These are phyloP conservation scores for Naegleria fowleri DNA, from an alignment of 208 protist genomes.

Conservation along the genomic window DNA sequence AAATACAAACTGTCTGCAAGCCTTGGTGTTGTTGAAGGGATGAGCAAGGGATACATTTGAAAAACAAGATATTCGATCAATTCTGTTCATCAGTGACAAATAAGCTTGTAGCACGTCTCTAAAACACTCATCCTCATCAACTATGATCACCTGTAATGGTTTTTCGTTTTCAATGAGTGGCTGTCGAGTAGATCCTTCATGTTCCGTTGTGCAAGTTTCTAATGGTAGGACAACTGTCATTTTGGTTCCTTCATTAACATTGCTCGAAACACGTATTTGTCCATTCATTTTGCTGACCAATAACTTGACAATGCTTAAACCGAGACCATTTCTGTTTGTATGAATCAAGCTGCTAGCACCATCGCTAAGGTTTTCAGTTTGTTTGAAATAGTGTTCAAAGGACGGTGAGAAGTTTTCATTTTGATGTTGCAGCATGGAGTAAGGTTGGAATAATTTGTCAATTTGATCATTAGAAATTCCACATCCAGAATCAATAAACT, in stretches of 20 bases:
- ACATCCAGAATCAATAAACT: not conserved
- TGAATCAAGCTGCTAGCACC: not conserved
- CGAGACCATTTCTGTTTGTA: not conserved
- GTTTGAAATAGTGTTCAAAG: not conserved
- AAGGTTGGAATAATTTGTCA: not conserved
- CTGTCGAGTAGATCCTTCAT: too few species aligned
- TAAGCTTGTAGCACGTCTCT: too few species aligned
- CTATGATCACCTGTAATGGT: too few species aligned
- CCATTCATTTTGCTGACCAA: not conserved
- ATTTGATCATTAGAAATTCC: not conserved
- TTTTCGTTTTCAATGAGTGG: too few species aligned
- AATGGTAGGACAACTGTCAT: not conserved
- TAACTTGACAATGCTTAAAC: not conserved
- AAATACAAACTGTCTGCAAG: too few species aligned
- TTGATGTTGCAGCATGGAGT: not conserved
- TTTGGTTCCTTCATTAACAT: not conserved
- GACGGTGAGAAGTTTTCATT: too few species aligned
- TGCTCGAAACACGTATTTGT: not conserved
- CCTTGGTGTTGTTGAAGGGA: too few species aligned
- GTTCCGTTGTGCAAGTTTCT: not conserved
- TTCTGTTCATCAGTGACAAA: too few species aligned
- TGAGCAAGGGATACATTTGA: too few species aligned
- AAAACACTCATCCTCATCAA: too few species aligned
- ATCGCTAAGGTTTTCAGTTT: not conserved
- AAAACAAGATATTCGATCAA: too few species aligned